These are phyloP conservation scores for Cladophialophora yegresii DNA, from an alignment of 2,329 filamentous ascomycete genomes.

Conservation along the genomic window DNA sequence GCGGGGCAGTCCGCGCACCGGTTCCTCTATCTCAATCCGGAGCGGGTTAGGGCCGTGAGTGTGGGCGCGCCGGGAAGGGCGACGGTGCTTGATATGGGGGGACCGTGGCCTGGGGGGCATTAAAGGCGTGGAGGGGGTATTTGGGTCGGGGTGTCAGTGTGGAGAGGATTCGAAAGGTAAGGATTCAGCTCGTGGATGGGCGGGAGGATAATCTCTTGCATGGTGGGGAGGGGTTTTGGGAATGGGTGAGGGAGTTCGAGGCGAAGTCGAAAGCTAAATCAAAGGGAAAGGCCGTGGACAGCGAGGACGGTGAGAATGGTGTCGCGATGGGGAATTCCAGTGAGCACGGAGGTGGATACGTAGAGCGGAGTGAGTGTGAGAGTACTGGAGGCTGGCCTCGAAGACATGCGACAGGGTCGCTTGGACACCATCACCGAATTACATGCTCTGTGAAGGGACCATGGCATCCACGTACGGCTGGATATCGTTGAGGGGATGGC, in stretches of 20 bases:
- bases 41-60: conserved; percentile 38
- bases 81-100: conserved; percentile 34
- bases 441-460: not conserved
- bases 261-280: not conserved
- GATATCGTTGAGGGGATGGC: conserved; percentile 2
- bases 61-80: conserved; percentile 41
- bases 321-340: no score
- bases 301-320: no score
- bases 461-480: not conserved
- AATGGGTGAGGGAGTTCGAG: conserved; percentile 4
- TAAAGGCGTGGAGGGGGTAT: not conserved
- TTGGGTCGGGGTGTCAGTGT: not conserved
- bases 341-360: not conserved
- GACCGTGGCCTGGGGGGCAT: not conserved
- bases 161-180: not conserved
- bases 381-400: no score
- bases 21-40: conserved; percentile 41
- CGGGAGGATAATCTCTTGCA: conserved; percentile 14
- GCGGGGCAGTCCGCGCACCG: conserved; percentile 42
- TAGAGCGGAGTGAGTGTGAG: not conserved
- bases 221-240: conserved; percentile 15
- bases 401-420: not conserved
- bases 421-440: not conserved
- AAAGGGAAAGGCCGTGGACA: not conserved
- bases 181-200: conserved; percentile 13